Conservation (phyloP, 495 filamentous ascomycete genomes). For the Jackrogersella minutella region DNA sequence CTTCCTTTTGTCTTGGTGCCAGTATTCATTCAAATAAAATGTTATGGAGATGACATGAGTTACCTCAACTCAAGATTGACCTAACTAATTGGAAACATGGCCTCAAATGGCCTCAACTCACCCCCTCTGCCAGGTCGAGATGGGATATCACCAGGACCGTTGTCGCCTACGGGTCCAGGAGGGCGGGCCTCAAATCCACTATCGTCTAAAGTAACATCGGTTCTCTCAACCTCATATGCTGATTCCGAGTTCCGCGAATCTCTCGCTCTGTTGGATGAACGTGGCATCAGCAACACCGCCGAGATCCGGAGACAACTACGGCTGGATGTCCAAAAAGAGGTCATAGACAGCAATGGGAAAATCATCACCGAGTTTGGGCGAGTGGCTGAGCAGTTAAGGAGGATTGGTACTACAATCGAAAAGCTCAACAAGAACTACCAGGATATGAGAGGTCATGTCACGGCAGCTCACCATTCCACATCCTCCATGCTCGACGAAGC, state of each 20-base stretch:
- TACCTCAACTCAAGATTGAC: not conserved
- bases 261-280: slow-evolving; percentile 75
- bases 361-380: slow-evolving; percentile 90
- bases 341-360: slow-evolving; percentile 91
- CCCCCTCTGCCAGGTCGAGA: slow-evolving; percentile 39
- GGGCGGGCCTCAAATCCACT: slow-evolving; percentile 62
- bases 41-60: slow-evolving; percentile 11
- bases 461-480: slow-evolving; percentile 76
- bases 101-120: slow-evolving; percentile 34
- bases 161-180: slow-evolving; percentile 28
- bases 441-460: slow-evolving; percentile 80
- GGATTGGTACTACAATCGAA: slow-evolving; percentile 80
- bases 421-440: slow-evolving; percentile 82
- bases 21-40: not conserved
- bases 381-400: slow-evolving; percentile 92
- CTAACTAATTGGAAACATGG: slow-evolving; percentile 30
- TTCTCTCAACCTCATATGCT: slow-evolving; percentile 90
- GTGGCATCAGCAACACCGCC: slow-evolving; percentile 74
- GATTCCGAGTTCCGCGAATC: slow-evolving; percentile 92
- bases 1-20: not conserved
- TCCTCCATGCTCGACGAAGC: slow-evolving; percentile 81
- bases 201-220: slow-evolving; percentile 76
- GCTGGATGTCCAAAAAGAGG: slow-evolving; percentile 88
- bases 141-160: slow-evolving; percentile 30
- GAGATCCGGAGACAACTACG: slow-evolving; percentile 82